A percentile compares a stretch with the other conserved stretches of the same genome.
phyloP scores from a whole-genome alignment of 441 rosid genomes.

The Omphalea diandra region DNA sequence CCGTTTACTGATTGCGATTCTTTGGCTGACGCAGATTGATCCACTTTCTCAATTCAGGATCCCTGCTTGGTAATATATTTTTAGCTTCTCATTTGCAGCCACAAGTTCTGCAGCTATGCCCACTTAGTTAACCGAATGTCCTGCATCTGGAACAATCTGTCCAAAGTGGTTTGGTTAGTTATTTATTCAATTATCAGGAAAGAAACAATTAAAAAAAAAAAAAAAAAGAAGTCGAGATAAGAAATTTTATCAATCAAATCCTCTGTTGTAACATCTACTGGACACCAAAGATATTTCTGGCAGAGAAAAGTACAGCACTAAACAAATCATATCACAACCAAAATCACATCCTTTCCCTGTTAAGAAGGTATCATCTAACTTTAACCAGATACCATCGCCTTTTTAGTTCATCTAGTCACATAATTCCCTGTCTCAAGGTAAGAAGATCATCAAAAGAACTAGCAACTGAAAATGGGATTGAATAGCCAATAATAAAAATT shows the following conservation, averaged over 20 bases:
- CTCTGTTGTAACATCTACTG: not conserved
- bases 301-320: not conserved
- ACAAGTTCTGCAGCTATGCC: slow-evolving; percentile 87
- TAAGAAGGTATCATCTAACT: not conserved
- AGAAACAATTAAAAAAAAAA: not conserved
- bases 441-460: not conserved
- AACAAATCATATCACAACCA: not conserved
- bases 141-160: slow-evolving; percentile 80
- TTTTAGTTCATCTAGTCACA: not conserved
- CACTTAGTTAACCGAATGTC: slow-evolving; percentile 89
- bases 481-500: not conserved
- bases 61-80: slow-evolving; percentile 42
- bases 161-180: not conserved
- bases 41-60: slow-evolving; percentile 21
- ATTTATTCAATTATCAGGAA: not conserved
- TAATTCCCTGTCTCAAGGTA: not conserved
- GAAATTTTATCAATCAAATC: not conserved
- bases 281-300: not conserved
- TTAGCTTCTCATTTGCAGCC: slow-evolving; percentile 75
- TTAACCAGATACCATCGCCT: not conserved
- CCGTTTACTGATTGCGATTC: not conserved
- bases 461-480: not conserved
- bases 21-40: not conserved
- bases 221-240: not conserved
- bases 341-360: no score